phyloP scores from a whole-genome alignment of 441 rosid genomes.

The Corymbia citriodora region DNA sequence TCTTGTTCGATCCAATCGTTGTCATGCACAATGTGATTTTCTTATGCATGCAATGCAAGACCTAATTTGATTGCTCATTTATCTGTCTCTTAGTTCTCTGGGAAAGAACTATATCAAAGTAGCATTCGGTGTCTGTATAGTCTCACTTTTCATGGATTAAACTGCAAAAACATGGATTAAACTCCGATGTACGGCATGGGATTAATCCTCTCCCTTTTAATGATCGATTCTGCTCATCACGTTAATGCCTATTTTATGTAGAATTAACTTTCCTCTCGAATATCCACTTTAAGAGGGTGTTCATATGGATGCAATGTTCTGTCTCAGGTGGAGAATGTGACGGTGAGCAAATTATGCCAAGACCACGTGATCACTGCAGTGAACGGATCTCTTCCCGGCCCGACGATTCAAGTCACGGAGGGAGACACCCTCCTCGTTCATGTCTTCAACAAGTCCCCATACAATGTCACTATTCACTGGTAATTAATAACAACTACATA shows the following conservation, averaged over 20 bases:
- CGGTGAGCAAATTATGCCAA: not conserved
- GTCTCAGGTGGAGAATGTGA: slow-evolving; percentile 3
- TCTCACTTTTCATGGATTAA: not conserved
- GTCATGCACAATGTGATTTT: not conserved
- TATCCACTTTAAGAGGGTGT: not conserved
- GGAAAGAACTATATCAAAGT: not conserved
- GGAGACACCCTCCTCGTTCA: slow-evolving; percentile 9
- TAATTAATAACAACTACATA: not conserved
- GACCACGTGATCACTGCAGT: slow-evolving; percentile 6
- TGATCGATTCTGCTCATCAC: not conserved
- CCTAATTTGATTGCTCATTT: not conserved
- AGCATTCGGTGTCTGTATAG: not conserved
- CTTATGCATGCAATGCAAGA: not conserved
- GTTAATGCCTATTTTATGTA: not conserved
- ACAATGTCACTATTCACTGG: slow-evolving; percentile 10
- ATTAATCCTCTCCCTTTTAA: not conserved
- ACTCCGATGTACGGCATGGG: not conserved
- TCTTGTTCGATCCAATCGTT: not conserved
- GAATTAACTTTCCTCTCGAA: not conserved
- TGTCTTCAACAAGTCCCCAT: slow-evolving; percentile 10
- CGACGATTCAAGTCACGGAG: slow-evolving; percentile 1
- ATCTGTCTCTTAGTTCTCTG: not conserved
- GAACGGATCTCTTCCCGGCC: slow-evolving; percentile 10
- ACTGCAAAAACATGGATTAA: not conserved
- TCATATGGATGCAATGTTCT: not conserved